These are phyloP conservation scores for Penicillium desertorum DNA, from an alignment of 495 filamentous ascomycete genomes.

Conservation along the genomic window DNA sequence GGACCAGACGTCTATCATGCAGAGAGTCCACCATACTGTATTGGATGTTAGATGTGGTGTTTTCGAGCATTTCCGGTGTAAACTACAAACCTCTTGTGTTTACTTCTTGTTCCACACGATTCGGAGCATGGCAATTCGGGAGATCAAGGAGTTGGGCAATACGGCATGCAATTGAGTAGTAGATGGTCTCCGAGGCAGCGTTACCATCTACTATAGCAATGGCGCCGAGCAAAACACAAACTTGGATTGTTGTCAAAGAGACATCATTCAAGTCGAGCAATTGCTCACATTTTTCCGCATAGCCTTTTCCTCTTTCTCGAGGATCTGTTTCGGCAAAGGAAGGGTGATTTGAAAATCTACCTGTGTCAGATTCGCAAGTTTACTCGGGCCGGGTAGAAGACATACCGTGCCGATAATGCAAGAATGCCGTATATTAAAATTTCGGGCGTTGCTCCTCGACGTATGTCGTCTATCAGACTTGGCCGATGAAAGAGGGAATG, in stretches of 20 bases:
- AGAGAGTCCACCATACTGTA: slow-evolving; percentile 42
- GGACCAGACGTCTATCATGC: slow-evolving; percentile 47
- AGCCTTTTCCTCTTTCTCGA: slow-evolving; percentile 24
- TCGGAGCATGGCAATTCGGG: slow-evolving; percentile 14
- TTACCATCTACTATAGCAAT: slow-evolving; percentile 24
- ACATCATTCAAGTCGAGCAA: slow-evolving; percentile 34
- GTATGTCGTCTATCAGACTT: slow-evolving; percentile 29
- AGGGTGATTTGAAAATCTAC: slow-evolving; percentile 29
- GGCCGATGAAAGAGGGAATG: slow-evolving; percentile 41
- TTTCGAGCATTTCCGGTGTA: background rate
- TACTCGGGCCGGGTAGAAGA: background rate
- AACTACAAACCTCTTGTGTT: slow-evolving; percentile 35
- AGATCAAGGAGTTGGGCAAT: slow-evolving; percentile 27
- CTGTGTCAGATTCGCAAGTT: background rate
- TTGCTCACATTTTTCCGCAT: slow-evolving; percentile 21
- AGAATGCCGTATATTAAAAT: slow-evolving; percentile 34
- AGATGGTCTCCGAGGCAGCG: slow-evolving; percentile 18
- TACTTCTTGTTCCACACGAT: slow-evolving; percentile 18
- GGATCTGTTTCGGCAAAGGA: slow-evolving; percentile 25
- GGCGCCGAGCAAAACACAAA: slow-evolving; percentile 38
- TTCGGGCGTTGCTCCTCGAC: slow-evolving; percentile 15
- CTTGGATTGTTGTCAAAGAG: slow-evolving; percentile 38
- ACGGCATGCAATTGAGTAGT: slow-evolving; percentile 26
- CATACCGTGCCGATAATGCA: slow-evolving; percentile 32
- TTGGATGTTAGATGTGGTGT: background rate